phyloP scores from a whole-genome alignment of 2,329 filamentous ascomycete species.

The Lasiodiplodia sp. region DNA sequence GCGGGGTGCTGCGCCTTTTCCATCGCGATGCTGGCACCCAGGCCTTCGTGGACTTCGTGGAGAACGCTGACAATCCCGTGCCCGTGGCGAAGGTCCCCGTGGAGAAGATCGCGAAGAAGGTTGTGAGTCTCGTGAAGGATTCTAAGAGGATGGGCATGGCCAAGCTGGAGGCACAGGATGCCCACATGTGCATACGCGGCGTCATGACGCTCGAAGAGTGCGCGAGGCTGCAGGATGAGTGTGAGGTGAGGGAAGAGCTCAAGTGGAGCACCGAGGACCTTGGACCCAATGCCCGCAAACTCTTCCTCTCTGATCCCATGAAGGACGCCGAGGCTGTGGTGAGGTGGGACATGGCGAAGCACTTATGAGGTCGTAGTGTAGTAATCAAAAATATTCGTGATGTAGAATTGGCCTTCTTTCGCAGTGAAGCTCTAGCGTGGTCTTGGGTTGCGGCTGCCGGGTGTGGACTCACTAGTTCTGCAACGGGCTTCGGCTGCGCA shows the following conservation, averaged over 20 bases:
- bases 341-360: neutral
- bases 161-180: too few species aligned
- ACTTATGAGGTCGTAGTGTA: neutral
- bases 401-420: too few species aligned
- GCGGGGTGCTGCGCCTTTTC: neutral
- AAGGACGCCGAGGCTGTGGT: neutral
- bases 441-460: too few species aligned
- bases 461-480: too few species aligned
- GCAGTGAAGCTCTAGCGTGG: too few species aligned
- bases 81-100: too few species aligned
- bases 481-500: too few species aligned
- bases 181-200: neutral
- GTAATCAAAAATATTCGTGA: neutral
- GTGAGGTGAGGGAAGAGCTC: neutral
- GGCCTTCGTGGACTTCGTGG: too few species aligned
- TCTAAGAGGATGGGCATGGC: neutral
- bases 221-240: neutral
- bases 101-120: too few species aligned
- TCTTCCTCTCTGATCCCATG: neutral
- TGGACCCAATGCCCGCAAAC: neutral
- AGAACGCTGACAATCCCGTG: too few species aligned
- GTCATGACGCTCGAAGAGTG: neutral
- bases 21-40: too few species aligned
- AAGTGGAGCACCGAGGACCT: neutral
- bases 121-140: too few species aligned